Evolutionary conservation across 2,329 filamentous ascomycete genomes (phyloP).

Genomic region (Monosporascus sp.): DNA sequence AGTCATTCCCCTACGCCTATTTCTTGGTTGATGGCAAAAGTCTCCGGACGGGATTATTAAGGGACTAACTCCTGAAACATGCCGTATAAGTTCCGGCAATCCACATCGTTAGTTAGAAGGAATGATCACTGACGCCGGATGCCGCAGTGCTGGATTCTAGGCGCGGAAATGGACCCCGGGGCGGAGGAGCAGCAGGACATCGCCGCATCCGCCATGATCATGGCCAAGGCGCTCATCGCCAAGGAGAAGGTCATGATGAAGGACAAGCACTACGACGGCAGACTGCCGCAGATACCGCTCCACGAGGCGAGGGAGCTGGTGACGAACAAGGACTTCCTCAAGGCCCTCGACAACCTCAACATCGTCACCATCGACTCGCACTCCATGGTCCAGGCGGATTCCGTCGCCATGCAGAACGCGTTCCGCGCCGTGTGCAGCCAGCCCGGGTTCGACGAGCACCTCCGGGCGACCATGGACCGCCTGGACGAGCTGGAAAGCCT

Average conservation of each 20-base stretch:
- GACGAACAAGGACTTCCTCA: conserved; percentile 53
- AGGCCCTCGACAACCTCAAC: conserved; percentile 51
- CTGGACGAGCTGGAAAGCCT: conserved; percentile 50
- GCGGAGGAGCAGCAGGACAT: conserved; percentile 62
- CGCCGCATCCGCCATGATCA: conserved; percentile 50
- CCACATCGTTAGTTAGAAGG: no score
- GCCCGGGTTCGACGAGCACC: conserved; percentile 46
- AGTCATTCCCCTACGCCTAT: no score
- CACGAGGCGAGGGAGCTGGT: conserved; percentile 47
- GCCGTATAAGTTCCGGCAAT: no score
- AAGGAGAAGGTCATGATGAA: conserved; percentile 32
- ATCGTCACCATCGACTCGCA: conserved; percentile 53
- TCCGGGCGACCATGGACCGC: conserved; percentile 47
- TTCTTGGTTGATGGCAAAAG: no score
- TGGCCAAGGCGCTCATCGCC: conserved; percentile 51
- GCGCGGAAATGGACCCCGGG: conserved; percentile 63
- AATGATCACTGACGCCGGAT: no score
- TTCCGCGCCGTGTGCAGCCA: conserved; percentile 47
- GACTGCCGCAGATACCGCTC: conserved; percentile 45
- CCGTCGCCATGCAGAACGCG: conserved; percentile 53
- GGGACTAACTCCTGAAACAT: no score
- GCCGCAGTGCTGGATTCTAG: conserved; percentile 63
- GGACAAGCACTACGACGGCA: conserved; percentile 27
- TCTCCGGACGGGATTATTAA: no score
- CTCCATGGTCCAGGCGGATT: conserved; percentile 51